Base-by-base conservation (phyloP, 2,329 filamentous ascomycete species). In the Nigrospora oryzae region DNA sequence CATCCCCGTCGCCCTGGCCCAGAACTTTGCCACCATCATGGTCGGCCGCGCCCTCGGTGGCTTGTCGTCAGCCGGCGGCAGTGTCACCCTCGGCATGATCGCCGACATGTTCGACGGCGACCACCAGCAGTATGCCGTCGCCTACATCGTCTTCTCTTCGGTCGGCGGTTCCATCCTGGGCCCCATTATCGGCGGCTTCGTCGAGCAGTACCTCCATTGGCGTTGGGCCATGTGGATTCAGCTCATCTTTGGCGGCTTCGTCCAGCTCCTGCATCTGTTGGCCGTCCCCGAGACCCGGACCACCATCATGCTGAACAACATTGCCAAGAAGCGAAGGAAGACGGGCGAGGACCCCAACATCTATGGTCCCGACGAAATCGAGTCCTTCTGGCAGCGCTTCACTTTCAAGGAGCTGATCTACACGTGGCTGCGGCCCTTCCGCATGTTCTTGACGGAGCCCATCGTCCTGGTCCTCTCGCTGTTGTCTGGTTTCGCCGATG, bases 211-310 rank as follows among this genome's bases (percentile, higher is more conserved):
- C 52, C 69, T 86, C 0, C 59, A 66, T 23, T 93, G 86, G 86
- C 74, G 76, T 51, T 89, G 58, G 59, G 57, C 56, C 44, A 89
- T 91, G 60, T 93, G 88, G 87, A 85, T 91, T 48, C 86, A 90
- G 63, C 75, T 91, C 50, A 89, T 90, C 53, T 81, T 91, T 43
- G 86, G 87, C 15, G 83, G 66, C 10, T 72, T 78, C 32, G 78
- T 88, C 3, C 86, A 90, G 57, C 15, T 78, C 2, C 57, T 86
- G 5, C 85, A 89, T 58, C 67, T 84, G 41, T 57, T 85, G 46
- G 70, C 79, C 8, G 87, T 93, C 1, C 86, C 86, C 1, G 88
- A 93, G 63, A 93, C 88, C 0, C 75, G 87, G 43, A 77, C 80
- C 1, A 88, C 83, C 5, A 77, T 89, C 49, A 74, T 93, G 69